Base-by-base conservation (phyloP, 495 filamentous ascomycete species). In the Xylaria cubensis region DNA sequence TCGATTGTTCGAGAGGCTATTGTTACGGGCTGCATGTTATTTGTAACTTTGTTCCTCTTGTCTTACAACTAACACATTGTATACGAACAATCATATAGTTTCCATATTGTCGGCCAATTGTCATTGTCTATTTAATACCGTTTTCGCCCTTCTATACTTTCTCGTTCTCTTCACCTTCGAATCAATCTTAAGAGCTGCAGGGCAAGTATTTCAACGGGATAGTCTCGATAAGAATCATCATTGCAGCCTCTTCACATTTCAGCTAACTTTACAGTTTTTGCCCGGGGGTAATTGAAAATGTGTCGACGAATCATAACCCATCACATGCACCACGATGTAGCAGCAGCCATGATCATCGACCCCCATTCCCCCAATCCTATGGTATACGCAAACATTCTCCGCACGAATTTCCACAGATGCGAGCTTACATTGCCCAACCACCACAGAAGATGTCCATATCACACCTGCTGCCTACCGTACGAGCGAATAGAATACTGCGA, bases 291-390 rank as follows among this genome's bases (percentile, higher is more conserved):
- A 3, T 44, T 32, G 1, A 7, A 13, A 46, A 73, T 42, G 77
- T 79, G 75, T 55, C 48, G 65, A 21, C 67, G 48, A 17, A 72
- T 61, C 2, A 29, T 74, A 5, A 74, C 53, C 10, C 77, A 79
- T 24, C 15, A 48, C 8, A 79, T 79, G 77, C 77, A 79, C 64
- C 77, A 79, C 71, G 75, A 77, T 24, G 74, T 79, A 24, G 74
- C 74, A 0, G 34, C 36, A 1, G 74, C 73, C 3, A 79, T 77
- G 72, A 70, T 79, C 39, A 44, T 71, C 0, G 59, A 73, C 32
- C 39, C 72, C 0, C 4, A 15, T 4, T 7, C 6, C 7, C 24
- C 69, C 0, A 4, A 32, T 9, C 65, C 73, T 1, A 0, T 29
- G 32, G 6, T 75, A 26, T 74, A 72, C 61, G 71, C 65, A n/a